Evolutionary conservation across 495 filamentous ascomycete genomes (phyloP).

Genomic region (Mycothermus thermophilus): DNA sequence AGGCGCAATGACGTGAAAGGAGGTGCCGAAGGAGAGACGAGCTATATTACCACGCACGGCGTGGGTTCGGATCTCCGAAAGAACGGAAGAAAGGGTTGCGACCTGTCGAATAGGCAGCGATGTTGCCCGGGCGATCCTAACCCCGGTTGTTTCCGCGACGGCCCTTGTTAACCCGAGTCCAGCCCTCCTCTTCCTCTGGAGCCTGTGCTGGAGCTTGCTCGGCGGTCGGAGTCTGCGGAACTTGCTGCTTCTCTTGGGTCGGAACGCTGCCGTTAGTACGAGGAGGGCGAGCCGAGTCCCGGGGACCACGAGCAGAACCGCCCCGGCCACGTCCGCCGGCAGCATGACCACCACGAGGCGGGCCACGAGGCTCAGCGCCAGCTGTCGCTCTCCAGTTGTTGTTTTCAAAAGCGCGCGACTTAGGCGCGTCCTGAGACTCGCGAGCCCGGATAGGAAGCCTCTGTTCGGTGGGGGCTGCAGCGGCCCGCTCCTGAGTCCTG

Average conservation of each 20-base stretch:
- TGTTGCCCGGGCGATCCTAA: too few species aligned
- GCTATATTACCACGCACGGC: too few species aligned
- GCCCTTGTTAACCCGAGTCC: constrained; percentile 47
- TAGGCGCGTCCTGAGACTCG: constrained; percentile 18
- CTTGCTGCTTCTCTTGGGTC: constrained; percentile 17
- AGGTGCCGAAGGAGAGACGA: too few species aligned
- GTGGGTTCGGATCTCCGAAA: too few species aligned
- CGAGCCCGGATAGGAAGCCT: constrained; percentile 17
- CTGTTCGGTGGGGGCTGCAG: constrained; percentile 15
- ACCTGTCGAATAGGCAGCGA: too few species aligned
- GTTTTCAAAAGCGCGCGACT: constrained; percentile 33
- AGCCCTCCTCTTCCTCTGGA: constrained; percentile 52
- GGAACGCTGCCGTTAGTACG: constrained; percentile 31
- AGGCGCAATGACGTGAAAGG: too few species aligned
- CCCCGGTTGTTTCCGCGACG: constrained; percentile 23
- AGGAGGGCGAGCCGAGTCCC: constrained; percentile 27
- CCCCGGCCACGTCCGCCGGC: constrained; percentile 23
- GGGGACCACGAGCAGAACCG: constrained; percentile 30
- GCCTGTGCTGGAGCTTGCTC: constrained; percentile 18
- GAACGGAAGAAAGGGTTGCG: neutral
- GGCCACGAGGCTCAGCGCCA: constrained; percentile 21
- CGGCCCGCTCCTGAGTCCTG: constrained; percentile 41
- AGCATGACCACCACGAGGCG: constrained; percentile 26
- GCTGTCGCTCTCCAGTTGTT: constrained; percentile 39
- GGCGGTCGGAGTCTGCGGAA: constrained; percentile 18